These are phyloP conservation scores for Nigrospora osmanthi DNA, from an alignment of 2,329 filamentous ascomycete species.

Conservation along the genomic window DNA sequence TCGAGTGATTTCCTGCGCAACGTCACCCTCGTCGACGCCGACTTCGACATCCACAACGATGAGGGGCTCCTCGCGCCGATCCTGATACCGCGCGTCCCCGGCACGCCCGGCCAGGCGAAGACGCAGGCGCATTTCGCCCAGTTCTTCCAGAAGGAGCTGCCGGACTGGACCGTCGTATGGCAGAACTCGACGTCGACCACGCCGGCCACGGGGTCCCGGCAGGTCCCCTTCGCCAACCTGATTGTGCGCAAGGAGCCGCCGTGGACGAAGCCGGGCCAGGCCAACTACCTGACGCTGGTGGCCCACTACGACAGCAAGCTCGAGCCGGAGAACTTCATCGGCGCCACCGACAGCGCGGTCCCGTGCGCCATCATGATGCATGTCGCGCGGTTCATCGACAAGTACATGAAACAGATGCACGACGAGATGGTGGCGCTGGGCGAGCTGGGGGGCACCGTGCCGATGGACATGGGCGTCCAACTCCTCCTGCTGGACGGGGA, in stretches of 20 bases:
- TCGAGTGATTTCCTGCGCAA: constrained; percentile 57
- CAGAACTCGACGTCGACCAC: constrained; percentile 71
- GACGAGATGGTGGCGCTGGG: constrained; percentile 54
- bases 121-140: constrained; percentile 66
- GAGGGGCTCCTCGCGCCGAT: constrained; percentile 63
- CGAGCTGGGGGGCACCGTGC: constrained; percentile 37
- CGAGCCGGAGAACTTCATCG: constrained; percentile 67
- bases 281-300: constrained; percentile 67
- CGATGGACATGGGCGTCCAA: constrained; percentile 68
- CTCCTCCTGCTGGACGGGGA: constrained; percentile 76
- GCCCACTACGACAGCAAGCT: constrained; percentile 81
- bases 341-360: constrained; percentile 76
- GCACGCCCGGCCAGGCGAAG: constrained; percentile 57
- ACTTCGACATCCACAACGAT: constrained; percentile 63
- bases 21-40: constrained; percentile 54
- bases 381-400: constrained; percentile 63
- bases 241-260: constrained; percentile 74
- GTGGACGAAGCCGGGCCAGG: constrained; percentile 61
- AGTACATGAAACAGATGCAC: constrained; percentile 67
- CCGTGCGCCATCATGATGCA: constrained; percentile 83
- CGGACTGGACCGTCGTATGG: constrained; percentile 62
- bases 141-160: constrained; percentile 61
- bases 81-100: constrained; percentile 66
- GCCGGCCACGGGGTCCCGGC: constrained; percentile 51
- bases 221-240: constrained; percentile 70